Base-by-base conservation (phyloP, 2,329 filamentous ascomycete genomes). In the Penicillium sclerotigenum region DNA sequence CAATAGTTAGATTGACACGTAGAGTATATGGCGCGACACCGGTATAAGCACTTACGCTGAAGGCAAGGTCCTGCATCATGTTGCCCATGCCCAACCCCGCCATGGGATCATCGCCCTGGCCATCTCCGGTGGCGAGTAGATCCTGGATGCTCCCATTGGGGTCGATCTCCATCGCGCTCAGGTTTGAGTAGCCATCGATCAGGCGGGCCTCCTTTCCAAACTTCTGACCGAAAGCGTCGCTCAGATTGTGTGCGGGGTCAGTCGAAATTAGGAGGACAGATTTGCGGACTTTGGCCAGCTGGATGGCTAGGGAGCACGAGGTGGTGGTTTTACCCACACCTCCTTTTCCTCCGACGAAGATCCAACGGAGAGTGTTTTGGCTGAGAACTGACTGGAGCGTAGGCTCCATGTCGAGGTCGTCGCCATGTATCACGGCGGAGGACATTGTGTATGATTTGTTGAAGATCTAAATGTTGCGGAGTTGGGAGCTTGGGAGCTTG, bases 301-400 rank as follows among this genome's bases (percentile, higher is more conserved):
- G 94, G 73, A 99, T 97, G 62, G 94, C 94, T 63, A 99, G 88
- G 10, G 93, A 97, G 79, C 94, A 99, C 8, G 93, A 97, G 16
- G 94, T 99, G n/a, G 94, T 99, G 28, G 94, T 99, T 82, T 99
- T 99, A 75, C 94, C 94, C 43, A 99, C 94, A 73, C 94, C 94
- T 70, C 94, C 94, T 79, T 99, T 99, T 65, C 94, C 94, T 69
- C 94, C 94, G 58, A 99, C 94, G 70, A 99, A 99, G 77, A 99
- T 96, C 94, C 94, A 99, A 73, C 94, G 90, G 54, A 99, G 87
- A 33, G 90, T 88, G 76, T 91, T 91, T 77, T 99, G 94, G 80
- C 96, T 91, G 69, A 99, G 86, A 71, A 99, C 91, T 62, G 90
- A 89, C 79, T 97, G 90, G 70, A 99, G 89, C 50, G 90, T 91